Base-by-base conservation (phyloP, 768 basidiomycete species). In the Tulasnella sp. region DNA sequence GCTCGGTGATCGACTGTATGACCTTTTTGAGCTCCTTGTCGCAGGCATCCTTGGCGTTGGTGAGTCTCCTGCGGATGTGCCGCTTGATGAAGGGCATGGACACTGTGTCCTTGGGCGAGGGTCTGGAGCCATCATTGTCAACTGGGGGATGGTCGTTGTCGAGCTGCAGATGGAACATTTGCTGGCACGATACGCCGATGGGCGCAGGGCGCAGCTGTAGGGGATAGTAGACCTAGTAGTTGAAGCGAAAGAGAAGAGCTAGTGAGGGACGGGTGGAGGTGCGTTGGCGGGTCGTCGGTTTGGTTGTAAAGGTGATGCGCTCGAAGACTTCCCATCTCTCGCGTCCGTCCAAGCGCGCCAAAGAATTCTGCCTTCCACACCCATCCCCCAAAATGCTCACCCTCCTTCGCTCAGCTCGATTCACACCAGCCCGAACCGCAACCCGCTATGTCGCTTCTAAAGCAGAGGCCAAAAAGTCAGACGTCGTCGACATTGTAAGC, bases 1-100 rank as follows among this genome's bases (percentile, higher is more conserved):
- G 98, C 42, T 88, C 81, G 75, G 96, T 96, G 83, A 99, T 95
- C 74, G 89, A 92, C 81, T 92, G 90, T 73, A 95, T 94, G 78
- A 98, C 91, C 78, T 94, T 90, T 78, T 90, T 89, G 9, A 99
- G 87, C 81, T 97, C 94, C 83, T 91, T 92, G 86, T 99, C 94
- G 84, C 96, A 99, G 75, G 92, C 92, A 67, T 91, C 88, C 83
- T 99, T 98, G 72, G 96, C 95, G 3, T 90, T 90, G 82, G 89
- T 91, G 80, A 98, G 88, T 72, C 97, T 89, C 75, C 94, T 88
- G 42, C 91, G 93, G 77, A 98, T 93, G 83, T 98, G 95, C 71
- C 94, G 88, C 74, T 92, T 85, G 75, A 98, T 81, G 79, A 94
- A 93, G 73, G 92, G 91, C 92, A 94, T 94, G 69, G 92, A 92